Evolutionary conservation across 2,329 filamentous ascomycete species (phyloP).

Genomic region (Conoideocrella luteorostrata): DNA sequence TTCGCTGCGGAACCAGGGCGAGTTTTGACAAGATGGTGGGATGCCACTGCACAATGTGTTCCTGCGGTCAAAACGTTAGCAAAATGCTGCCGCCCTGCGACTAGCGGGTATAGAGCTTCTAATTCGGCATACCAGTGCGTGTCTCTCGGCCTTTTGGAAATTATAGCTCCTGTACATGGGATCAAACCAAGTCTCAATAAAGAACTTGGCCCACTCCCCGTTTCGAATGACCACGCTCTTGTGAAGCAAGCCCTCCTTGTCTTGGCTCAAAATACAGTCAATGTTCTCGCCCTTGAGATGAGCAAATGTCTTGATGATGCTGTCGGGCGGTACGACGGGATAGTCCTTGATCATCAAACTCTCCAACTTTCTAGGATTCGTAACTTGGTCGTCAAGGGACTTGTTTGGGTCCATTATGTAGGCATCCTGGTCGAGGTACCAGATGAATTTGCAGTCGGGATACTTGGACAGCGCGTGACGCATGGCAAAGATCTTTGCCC

Average conservation of each 20-base stretch:
- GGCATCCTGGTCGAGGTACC: constrained; percentile 78
- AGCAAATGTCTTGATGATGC: constrained; percentile 89
- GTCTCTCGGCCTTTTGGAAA: constrained; percentile 88
- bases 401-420: constrained; percentile 80
- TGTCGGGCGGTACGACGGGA: constrained; percentile 87
- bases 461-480: constrained; percentile 81
- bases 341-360: constrained; percentile 76
- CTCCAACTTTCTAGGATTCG: constrained; percentile 62
- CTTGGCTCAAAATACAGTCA: constrained; percentile 78
- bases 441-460: constrained; percentile 73
- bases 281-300: constrained; percentile 73
- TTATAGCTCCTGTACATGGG: constrained; percentile 91
- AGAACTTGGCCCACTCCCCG: constrained; percentile 87
- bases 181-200: constrained; percentile 94
- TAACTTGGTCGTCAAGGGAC: constrained; percentile 64
- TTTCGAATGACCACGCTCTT: constrained; percentile 75
- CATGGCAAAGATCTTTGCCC: constrained; percentile 76
- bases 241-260: constrained; percentile 69
- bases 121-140: constrained; percentile 84
- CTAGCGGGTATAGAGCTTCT: too few species aligned
- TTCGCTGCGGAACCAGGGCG: constrained; percentile 79
- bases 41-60: constrained; percentile 93
- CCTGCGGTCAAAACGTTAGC: constrained; percentile 38
- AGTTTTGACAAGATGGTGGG: constrained; percentile 88
- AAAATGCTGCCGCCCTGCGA: too few species aligned